Base-by-base conservation (phyloP, 106 monocot species). In the Dendrobium nobile region DNA sequence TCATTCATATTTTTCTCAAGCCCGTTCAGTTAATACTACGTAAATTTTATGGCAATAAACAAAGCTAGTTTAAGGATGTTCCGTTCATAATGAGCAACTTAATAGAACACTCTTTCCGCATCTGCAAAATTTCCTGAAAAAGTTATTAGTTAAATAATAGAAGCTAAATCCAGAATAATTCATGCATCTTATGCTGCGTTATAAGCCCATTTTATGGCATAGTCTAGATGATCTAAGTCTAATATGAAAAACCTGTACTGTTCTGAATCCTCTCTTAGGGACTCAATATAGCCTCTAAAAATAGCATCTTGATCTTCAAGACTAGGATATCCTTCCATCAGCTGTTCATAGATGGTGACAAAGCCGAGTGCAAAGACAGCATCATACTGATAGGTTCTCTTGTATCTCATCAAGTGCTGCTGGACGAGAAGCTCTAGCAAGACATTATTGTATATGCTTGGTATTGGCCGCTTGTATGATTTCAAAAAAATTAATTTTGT, bases 341-440 rank as follows among this genome's bases (percentile, higher is more conserved):
- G 86, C 77, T 93, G 91, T 41, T 96, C 96, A 77, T 87, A 96
- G 17, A 96, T 89, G 2, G 96, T 96, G 70, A 96, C 96, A 67
- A 93, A 96, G 24, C 93, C 93, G 79, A 93, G 93, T 61, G 89
- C 96, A 89, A 93, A 96, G 58, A 96, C 88, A 18, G 96, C 83
- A 85, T 96, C 96, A 87, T 96, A 93, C 59, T 90, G 91, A 80
- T 96, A 96, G 1, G 88, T 89, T 54, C 47, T 93, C 80, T 91
- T 96, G 91, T 96, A 96, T 77, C 96, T 89, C 91, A 93, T 85
- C 75, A 96, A 84, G 82, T 96, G 96, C 68, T 96, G 96, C 83
- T 93, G 96, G 67, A 96, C 91, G 27, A 96, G 82, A 7, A 96
- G 88, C 79, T 96, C 96, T 87, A 91, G 96, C 82, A 96, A 80